phyloP scores from a whole-genome alignment of 306 rosid species.

The Fragaria ananassa region DNA sequence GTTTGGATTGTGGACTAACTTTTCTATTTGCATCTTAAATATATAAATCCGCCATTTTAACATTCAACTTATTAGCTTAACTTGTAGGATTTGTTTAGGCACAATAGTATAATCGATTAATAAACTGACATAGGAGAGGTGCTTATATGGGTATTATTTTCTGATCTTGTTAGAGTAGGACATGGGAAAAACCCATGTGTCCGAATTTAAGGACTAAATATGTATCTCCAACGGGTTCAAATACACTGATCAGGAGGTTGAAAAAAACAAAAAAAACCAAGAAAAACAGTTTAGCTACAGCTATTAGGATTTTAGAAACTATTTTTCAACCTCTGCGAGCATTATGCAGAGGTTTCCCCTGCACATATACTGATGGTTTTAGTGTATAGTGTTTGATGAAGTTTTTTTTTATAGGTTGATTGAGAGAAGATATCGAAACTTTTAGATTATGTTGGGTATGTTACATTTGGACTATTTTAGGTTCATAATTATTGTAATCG shows the following conservation, averaged over 20 bases:
- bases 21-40: background rate
- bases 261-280: background rate
- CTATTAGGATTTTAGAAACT: background rate
- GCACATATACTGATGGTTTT: no score
- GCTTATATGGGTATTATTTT: no score
- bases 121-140: background rate
- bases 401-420: no score
- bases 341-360: no score
- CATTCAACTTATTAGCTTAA: conserved; percentile 8
- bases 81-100: conserved; percentile 9
- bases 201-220: background rate
- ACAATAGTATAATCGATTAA: background rate
- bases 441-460: no score
- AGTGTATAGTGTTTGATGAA: no score
- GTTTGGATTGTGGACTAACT: conserved; percentile 29
- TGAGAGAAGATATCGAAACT: no score
- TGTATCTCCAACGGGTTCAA: background rate
- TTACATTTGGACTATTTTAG: no score
- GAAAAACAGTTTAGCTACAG: background rate
- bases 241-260: background rate
- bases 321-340: no score
- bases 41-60: background rate
- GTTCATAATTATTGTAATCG: no score
- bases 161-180: background rate
- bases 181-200: conserved; percentile 3